These are phyloP conservation scores for Peltaster fructicola DNA, from an alignment of 2,329 filamentous ascomycete species.

Conservation along the genomic window DNA sequence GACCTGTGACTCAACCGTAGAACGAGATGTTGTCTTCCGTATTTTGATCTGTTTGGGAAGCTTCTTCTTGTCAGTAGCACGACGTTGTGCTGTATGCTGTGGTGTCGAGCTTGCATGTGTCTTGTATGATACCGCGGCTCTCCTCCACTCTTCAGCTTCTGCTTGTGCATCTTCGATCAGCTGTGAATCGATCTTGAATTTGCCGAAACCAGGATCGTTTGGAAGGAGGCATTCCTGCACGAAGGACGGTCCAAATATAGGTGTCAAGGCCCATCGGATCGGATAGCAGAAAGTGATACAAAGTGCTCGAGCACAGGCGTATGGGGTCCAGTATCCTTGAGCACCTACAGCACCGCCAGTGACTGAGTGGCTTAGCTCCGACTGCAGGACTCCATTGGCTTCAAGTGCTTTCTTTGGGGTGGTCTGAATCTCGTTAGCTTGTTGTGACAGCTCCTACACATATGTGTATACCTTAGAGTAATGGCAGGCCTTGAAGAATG, in stretches of 20 bases:
- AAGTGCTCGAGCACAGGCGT: slow-evolving; percentile 64
- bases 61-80: no score
- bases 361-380: slow-evolving; percentile 83
- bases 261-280: slow-evolving; percentile 73
- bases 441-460: neutral
- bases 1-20: no score
- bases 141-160: slow-evolving; percentile 23
- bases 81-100: no score
- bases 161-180: slow-evolving; percentile 21
- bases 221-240: slow-evolving; percentile 51
- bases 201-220: slow-evolving; percentile 38
- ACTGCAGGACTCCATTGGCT: slow-evolving; percentile 56
- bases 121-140: no score
- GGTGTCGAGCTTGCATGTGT: no score
- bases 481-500: slow-evolving; percentile 80
- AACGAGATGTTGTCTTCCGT: no score
- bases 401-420: slow-evolving; percentile 60
- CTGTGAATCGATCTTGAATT: slow-evolving; percentile 23
- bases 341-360: slow-evolving; percentile 80
- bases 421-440: slow-evolving; percentile 39
- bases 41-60: no score
- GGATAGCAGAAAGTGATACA: slow-evolving; percentile 77
- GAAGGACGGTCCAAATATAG: slow-evolving; percentile 76
- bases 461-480: slow-evolving; percentile 56
- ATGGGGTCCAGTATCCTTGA: slow-evolving; percentile 98